Evolutionary conservation across 2,329 filamentous ascomycete genomes (phyloP).

Genomic region (Pseudogymnoascus sp.): DNA sequence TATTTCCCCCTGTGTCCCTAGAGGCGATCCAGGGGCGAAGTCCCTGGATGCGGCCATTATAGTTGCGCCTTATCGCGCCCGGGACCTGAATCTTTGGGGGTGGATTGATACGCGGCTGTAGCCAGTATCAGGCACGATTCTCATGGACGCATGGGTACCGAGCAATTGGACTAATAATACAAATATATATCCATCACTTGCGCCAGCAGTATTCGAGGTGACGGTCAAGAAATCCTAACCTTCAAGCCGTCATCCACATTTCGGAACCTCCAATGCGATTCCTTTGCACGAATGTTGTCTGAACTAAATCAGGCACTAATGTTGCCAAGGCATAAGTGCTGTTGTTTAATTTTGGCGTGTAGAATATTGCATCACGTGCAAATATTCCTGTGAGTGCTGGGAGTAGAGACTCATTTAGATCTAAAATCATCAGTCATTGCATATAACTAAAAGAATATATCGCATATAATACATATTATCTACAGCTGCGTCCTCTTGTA

Average conservation of each 20-base stretch:
- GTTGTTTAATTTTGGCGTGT: background rate
- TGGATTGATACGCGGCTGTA: background rate
- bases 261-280: background rate
- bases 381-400: background rate
- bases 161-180: background rate
- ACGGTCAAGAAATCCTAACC: background rate
- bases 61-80: background rate
- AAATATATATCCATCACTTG: background rate
- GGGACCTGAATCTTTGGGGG: background rate
- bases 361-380: background rate
- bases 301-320: background rate
- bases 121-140: background rate
- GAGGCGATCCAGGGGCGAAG: background rate
- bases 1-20: background rate
- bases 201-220: background rate
- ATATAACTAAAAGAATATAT: background rate
- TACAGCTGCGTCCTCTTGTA: constrained; percentile 45
- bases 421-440: background rate
- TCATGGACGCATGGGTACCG: background rate
- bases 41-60: constrained; percentile 1
- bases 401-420: background rate
- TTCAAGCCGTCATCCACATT: constrained; percentile 2
- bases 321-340: background rate
- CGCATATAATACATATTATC: constrained; percentile 12
- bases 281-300: background rate